Conservation (phyloP, 805 yeast species). For the Yamadazyma scolyti region DNA sequence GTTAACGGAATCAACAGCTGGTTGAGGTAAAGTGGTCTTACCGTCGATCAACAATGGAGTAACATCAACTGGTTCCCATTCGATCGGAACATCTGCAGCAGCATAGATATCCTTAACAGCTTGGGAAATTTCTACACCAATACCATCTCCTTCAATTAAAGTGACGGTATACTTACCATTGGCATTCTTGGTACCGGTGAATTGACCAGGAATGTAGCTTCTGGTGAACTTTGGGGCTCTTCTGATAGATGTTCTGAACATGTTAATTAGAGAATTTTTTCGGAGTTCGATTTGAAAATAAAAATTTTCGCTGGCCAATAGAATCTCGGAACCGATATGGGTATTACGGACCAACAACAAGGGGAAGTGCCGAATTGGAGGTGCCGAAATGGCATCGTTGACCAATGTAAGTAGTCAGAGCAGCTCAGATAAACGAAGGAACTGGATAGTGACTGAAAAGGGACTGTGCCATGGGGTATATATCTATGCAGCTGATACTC, state of each 20-base stretch:
- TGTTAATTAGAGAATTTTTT: constrained; percentile 10
- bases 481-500: no score
- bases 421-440: no score
- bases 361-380: no score
- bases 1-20: constrained; percentile 90
- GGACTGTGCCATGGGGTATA: no score
- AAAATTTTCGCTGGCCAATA: constrained; percentile 4
- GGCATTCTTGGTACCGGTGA: constrained; percentile 58
- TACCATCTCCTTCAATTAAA: constrained; percentile 95
- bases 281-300: constrained; percentile 7
- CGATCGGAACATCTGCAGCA: constrained; percentile 94
- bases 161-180: constrained; percentile 92
- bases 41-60: constrained; percentile 91
- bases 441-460: no score
- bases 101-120: constrained; percentile 90
- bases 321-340: constrained; percentile 2
- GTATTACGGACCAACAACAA: no score
- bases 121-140: constrained; percentile 90
- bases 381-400: no score
- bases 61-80: constrained; percentile 96
- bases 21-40: constrained; percentile 87
- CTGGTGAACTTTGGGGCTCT: constrained; percentile 33
- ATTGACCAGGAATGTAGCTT: constrained; percentile 59
- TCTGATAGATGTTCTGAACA: constrained; percentile 34
- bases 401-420: no score